Evolutionary conservation across 1,284 basidiomycete genomes (phyloP).

Genomic region (Coniferiporia sulphurascens): DNA sequence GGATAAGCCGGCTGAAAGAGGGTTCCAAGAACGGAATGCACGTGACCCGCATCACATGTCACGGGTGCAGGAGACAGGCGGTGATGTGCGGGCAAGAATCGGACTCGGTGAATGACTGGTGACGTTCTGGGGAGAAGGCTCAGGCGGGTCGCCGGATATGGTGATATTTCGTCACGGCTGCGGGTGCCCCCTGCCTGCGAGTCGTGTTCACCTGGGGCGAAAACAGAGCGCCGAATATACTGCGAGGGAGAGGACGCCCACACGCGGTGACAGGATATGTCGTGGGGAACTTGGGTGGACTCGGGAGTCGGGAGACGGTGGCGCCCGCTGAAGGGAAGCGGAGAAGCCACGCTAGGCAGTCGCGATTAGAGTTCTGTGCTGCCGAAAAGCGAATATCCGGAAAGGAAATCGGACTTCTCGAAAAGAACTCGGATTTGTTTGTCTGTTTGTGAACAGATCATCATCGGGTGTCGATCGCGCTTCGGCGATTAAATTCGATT

Average conservation of each 20-base stretch:
- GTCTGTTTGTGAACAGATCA: conserved; percentile 1
- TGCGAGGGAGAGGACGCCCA: too few relatives aligned
- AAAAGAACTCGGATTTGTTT: neutral
- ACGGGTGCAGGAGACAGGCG: neutral
- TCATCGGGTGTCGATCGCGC: conserved; percentile 2
- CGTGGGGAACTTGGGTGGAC: neutral
- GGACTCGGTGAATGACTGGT: neutral
- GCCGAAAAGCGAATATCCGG: neutral
- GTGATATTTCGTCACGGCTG: too few relatives aligned
- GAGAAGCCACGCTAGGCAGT: neutral
- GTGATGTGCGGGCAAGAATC: neutral
- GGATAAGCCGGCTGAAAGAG: too few relatives aligned
- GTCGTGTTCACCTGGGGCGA: too few relatives aligned
- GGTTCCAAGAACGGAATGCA: too few relatives aligned
- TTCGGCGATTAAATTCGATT: neutral
- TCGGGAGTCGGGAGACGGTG: too few relatives aligned
- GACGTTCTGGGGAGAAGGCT: too few relatives aligned
- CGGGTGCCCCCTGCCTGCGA: too few relatives aligned
- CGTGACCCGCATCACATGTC: neutral
- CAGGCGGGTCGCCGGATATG: neutral
- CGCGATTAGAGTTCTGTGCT: neutral
- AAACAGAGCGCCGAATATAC: too few relatives aligned
- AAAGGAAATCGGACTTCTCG: neutral
- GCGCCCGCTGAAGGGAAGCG: too few relatives aligned
- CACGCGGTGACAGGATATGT: neutral